A percentile compares a stretch with the other conserved stretches of the same genome.
phyloP scores from a whole-genome alignment of 2,329 filamentous ascomycete species.

The Sclerotinia borealis region DNA sequence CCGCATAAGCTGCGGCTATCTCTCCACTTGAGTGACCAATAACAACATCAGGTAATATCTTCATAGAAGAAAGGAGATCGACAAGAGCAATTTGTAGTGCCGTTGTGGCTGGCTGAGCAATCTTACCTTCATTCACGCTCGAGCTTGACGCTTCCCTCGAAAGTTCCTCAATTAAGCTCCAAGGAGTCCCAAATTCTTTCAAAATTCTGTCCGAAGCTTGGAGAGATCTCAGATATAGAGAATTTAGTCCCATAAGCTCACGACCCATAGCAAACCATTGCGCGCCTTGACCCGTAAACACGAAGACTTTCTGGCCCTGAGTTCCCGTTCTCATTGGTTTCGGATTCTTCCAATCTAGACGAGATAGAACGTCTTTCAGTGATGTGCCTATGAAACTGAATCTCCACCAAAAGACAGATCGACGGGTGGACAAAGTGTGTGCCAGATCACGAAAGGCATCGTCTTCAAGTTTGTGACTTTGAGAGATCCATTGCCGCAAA shows the following conservation, averaged over 20 bases:
- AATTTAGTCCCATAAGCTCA: slow-evolving; percentile 23
- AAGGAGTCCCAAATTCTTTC: slow-evolving; percentile 28
- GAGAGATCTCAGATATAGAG: slow-evolving; percentile 33
- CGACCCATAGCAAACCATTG: slow-evolving; percentile 22
- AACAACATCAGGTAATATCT: slow-evolving; percentile 29
- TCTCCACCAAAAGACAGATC: slow-evolving; percentile 17
- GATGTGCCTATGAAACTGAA: slow-evolving; percentile 19
- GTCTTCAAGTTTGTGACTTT: too few species aligned
- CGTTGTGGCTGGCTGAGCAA: slow-evolving; percentile 39
- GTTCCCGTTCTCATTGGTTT: not conserved
- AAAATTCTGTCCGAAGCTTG: slow-evolving; percentile 27
- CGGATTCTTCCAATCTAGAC: not conserved
- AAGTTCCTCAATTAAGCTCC: slow-evolving; percentile 29
- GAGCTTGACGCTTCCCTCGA: slow-evolving; percentile 30
- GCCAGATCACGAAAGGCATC: too few species aligned
- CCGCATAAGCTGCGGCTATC: slow-evolving; percentile 29
- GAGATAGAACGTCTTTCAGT: not conserved
- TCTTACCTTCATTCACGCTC: slow-evolving; percentile 32
- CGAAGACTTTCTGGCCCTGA: slow-evolving; percentile 6
- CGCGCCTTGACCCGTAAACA: slow-evolving; percentile 21
- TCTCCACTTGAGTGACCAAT: slow-evolving; percentile 30
- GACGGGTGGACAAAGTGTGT: slow-evolving; percentile 7
- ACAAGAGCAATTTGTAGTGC: slow-evolving; percentile 42
- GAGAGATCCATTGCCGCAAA: too few species aligned
- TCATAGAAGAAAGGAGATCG: slow-evolving; percentile 34